A percentile compares a stretch with the other conserved stretches of the same genome.
Evolutionary conservation across 176 grass and related monocot species (phyloP).

Genomic region (Oryza punctata): DNA sequence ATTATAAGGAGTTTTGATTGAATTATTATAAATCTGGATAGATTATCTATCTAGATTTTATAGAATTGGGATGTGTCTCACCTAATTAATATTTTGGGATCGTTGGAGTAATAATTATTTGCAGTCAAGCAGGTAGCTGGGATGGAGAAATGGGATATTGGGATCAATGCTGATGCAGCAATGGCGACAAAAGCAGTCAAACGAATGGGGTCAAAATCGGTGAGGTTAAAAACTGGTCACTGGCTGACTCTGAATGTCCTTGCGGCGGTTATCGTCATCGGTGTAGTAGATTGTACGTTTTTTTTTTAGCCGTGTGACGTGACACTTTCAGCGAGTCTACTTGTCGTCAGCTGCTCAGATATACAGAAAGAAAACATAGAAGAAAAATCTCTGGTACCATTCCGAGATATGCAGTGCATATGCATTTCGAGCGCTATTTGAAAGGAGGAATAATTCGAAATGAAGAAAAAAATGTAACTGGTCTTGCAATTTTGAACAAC

Average conservation of each 20-base stretch:
- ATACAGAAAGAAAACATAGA: neutral
- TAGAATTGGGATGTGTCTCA: too few species aligned
- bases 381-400: neutral
- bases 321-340: slow-evolving; percentile 1
- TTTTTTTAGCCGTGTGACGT: neutral
- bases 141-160: neutral
- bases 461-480: too few species aligned
- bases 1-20: too few species aligned
- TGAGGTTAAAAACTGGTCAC: slow-evolving; percentile 29
- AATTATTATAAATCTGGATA: too few species aligned
- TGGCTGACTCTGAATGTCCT: slow-evolving; percentile 9
- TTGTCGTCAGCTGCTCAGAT: slow-evolving; percentile 23
- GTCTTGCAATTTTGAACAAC: too few species aligned
- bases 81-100: too few species aligned
- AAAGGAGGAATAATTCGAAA: too few species aligned
- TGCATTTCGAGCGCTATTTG: too few species aligned
- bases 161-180: slow-evolving; percentile 21
- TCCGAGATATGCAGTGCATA: neutral
- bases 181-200: neutral
- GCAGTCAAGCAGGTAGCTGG: neutral
- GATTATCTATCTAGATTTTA: too few species aligned
- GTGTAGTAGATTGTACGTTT: slow-evolving; percentile 19
- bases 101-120: neutral
- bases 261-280: neutral
- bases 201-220: slow-evolving; percentile 14